phyloP scores from a whole-genome alignment of 164 flowering plant species.

The Hamamelis virginiana region DNA sequence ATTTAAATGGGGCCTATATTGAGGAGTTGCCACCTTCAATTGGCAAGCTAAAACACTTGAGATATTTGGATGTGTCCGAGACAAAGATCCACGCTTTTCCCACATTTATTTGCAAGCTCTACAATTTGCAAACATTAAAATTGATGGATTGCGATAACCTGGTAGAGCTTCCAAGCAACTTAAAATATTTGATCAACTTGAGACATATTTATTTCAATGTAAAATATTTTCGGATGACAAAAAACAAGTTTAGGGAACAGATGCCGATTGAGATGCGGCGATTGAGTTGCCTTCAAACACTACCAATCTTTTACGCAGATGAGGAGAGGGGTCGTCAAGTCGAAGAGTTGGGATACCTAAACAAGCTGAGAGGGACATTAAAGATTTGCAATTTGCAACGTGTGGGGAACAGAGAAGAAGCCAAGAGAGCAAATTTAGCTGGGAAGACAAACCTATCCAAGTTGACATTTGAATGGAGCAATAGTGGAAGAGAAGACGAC shows the following conservation, averaged over 20 bases:
- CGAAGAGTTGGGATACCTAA: not conserved
- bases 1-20: too few species aligned
- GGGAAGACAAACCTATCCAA: not conserved
- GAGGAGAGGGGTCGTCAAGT: not conserved
- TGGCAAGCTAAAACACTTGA: constrained; percentile 3
- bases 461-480: not conserved
- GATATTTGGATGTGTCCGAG: constrained; percentile 2
- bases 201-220: constrained; percentile 2
- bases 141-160: not conserved
- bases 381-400: not conserved
- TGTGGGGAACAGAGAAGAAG: constrained; percentile 6
- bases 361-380: not conserved
- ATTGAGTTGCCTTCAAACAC: constrained; percentile 12
- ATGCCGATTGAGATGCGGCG: not conserved
- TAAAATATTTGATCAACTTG: constrained; percentile 12
- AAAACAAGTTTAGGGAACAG: too few species aligned
- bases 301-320: constrained; percentile 3
- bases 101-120: not conserved
- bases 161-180: constrained; percentile 8
- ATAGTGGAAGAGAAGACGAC: not conserved
- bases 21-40: not conserved
- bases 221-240: too few species aligned
- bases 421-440: not conserved
- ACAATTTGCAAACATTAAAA: constrained; percentile 9
- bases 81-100: not conserved